Percentiles rank a stretch among this genome's conserved stretches.
phyloP scores from a whole-genome alignment of 257 asterid species.

The Salvia hispanica region DNA sequence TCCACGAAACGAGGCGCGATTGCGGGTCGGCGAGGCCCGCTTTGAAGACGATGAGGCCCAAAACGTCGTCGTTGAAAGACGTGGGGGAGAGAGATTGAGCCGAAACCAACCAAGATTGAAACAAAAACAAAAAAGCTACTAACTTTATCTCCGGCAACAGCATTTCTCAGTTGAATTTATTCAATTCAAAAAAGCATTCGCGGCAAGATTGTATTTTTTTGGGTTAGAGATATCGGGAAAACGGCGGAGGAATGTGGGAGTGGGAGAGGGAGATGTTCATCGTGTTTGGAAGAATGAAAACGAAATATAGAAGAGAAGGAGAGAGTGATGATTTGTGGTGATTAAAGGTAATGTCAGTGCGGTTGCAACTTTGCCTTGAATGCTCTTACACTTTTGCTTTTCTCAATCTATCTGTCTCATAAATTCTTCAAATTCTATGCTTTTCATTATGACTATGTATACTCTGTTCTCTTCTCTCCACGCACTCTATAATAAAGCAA shows the following conservation, averaged over 20 bases:
- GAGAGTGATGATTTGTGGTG: slow-evolving; percentile 32
- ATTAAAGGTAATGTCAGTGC: slow-evolving; percentile 53
- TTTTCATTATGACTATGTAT: not conserved
- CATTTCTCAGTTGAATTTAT: slow-evolving; percentile 20
- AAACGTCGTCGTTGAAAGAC: slow-evolving; percentile 78
- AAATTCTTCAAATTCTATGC: slow-evolving; percentile 25
- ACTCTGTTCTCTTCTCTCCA: slow-evolving; percentile 5
- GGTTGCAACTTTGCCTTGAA: slow-evolving; percentile 44
- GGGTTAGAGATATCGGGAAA: too few species aligned
- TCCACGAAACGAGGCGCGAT: slow-evolving; percentile 66
- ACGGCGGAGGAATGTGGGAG: not conserved
- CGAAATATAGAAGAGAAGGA: slow-evolving; percentile 13
- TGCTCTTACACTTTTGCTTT: slow-evolving; percentile 37
- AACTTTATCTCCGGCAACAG: slow-evolving; percentile 35
- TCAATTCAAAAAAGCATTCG: not conserved
- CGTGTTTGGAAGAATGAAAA: slow-evolving; percentile 30
- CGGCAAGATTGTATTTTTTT: not conserved
- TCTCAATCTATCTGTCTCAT: slow-evolving; percentile 29
- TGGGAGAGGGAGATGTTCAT: not conserved
- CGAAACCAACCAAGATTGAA: slow-evolving; percentile 34
- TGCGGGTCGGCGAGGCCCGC: slow-evolving; percentile 69
- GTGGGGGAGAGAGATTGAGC: slow-evolving; percentile 52
- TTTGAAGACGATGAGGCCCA: slow-evolving; percentile 78
- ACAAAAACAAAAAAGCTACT: slow-evolving; percentile 35
- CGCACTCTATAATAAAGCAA: not conserved